Conservation (phyloP, 148 eudicot species). For the Mesembryanthemum crystallinum region DNA sequence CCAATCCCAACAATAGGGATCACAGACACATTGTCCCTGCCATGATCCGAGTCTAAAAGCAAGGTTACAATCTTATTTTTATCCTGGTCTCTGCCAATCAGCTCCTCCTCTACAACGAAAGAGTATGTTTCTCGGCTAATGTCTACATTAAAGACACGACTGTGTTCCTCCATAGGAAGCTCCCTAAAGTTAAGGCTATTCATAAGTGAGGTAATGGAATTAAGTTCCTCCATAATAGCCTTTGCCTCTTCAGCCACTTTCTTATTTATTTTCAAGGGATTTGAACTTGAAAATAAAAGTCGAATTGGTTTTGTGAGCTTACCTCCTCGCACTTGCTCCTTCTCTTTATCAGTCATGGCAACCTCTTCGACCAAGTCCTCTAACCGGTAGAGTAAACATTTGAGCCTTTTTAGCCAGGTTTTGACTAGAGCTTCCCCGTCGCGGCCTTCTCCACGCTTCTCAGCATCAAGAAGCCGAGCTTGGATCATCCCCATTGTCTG, state of each 20-base stretch:
- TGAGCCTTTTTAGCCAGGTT: slow-evolving; percentile 14
- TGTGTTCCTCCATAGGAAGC: background rate
- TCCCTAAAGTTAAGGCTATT: background rate
- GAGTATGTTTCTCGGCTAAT: slow-evolving; percentile 10
- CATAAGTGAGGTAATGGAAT: background rate
- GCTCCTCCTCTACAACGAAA: slow-evolving; percentile 5
- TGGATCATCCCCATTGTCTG: slow-evolving; percentile 6
- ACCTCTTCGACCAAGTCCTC: slow-evolving; percentile 23
- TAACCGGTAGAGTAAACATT: background rate
- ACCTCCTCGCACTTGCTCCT: background rate
- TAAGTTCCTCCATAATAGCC: slow-evolving; percentile 2
- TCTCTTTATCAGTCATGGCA: background rate
- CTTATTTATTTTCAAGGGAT: background rate
- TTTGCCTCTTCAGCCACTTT: background rate
- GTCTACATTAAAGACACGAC: background rate
- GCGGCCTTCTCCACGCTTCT: slow-evolving; percentile 5
- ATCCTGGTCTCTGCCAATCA: slow-evolving; percentile 15
- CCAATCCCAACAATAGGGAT: slow-evolving; percentile 22
- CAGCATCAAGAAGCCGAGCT: slow-evolving; percentile 13
- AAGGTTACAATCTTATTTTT: background rate
- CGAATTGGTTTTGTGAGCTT: background rate
- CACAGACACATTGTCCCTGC: background rate
- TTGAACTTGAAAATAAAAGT: background rate
- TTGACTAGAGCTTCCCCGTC: slow-evolving; percentile 6
- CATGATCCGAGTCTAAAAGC: background rate